Evolutionary conservation across 2,329 filamentous ascomycete species (phyloP), one percentile per base, ranked within the genome.

Genomic region (Aspergillus sp.): DNA sequence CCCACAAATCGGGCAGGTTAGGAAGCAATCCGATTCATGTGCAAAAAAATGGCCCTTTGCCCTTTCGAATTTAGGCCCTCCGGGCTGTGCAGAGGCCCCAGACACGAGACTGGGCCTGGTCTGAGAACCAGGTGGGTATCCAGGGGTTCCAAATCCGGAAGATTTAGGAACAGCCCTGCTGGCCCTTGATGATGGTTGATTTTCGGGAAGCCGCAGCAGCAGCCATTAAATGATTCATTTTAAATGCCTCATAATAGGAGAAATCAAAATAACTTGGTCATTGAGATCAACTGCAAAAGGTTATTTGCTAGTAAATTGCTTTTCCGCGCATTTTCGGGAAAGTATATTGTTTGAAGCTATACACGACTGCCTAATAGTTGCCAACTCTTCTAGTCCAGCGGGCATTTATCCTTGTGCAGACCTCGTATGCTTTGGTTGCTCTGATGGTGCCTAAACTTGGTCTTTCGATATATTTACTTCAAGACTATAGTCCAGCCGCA

Each of bases 1-100:
- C 49, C 55, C 55, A 54, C 55, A 51, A 41, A 57, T 57, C 55
- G 55, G 55, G 55, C 50, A 54, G 45, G 55, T 48, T 57, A 57
- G 55, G 55, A 57, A 50, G 50, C 17, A 44, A 53, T 48, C 24
- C 36, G 22, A 32, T 48, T 55, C 51, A 53, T 47, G 55, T 57
- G 55, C 39, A 49, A 50, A 45, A 18, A 30, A 49, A 12, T 15
- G 13, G 13, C 45, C 45, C 44, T n/a, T 45, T 51, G 22, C 30
- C 20, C 20, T 17, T 18, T 51, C 51, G n/a, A 32, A 48, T 32
- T 36, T 43, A 47, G 24, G 24, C 26, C 48, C 49, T 39, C 49
- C 48, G 45, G 55, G 50, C 55, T 57, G 45, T 50, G 48, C 53
- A 50, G 47, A 30, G 18, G 20, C 22, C 48, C 38, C 26, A 38